Evolutionary conservation across 257 asterid genomes (phyloP), one percentile per base, ranked within the genome.

Genomic region (Solanum neorickii): DNA sequence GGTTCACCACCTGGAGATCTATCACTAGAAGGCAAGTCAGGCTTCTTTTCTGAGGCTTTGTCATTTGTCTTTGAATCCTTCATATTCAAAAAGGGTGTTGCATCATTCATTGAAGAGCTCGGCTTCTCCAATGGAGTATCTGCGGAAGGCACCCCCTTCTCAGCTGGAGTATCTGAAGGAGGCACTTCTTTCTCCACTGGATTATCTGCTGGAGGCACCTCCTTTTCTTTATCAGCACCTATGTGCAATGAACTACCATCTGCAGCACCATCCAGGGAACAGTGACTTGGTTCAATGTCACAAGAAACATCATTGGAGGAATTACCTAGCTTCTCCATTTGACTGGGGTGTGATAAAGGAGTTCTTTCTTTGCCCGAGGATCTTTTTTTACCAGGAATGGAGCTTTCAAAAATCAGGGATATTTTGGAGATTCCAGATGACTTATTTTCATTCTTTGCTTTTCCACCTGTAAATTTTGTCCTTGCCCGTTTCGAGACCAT

Each of bases 401-500:
- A 89, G 87, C 89, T 82, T 46, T 88, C 93, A 86, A 83, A 82
- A 66, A 83, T 87, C 86, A 84, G 89, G 25, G 91, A 82, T 59
- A 76, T 87, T 86, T 89, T 90, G 90, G 91, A 89, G 80, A 85
- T 70, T 66, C 87, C 91, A 83, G 93, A 90, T 88, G 94, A 78
- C 83, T 88, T 94, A 44, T 91, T 84, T 76, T 88, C 93, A 31
- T 82, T 59, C 86, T 92, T 95, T 83, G 96, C 89, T 88, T 92
- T 92, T 73, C 95, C 95, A 87, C 87, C 87, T 59, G 88, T 87
- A 72, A 92, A 87, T 85, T 92, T 95, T 59, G 95, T 91, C 60
- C 97, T 92, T 77, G 98, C 92, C 5, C 95, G 93, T 87, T 92
- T 95, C 15, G 95, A 88, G 88, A 87, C 88, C 59, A 93, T 89